These are phyloP conservation scores for Calamus simplicifolius DNA, from an alignment of 176 grass and related monocot species.

Conservation along the genomic window DNA sequence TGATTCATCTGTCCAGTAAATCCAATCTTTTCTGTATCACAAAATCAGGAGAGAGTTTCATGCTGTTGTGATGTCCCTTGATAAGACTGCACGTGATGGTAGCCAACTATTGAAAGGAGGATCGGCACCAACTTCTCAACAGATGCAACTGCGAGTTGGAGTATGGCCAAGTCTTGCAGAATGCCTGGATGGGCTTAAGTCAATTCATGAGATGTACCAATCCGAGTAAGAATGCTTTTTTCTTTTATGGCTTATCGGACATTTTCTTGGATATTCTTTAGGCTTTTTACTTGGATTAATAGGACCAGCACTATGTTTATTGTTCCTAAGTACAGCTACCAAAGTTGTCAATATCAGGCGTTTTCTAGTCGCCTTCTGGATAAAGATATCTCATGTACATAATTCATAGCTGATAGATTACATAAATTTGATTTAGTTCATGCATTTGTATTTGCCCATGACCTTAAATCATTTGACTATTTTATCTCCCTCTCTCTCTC, in stretches of 20 bases:
- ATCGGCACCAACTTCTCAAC: slow-evolving; percentile 31
- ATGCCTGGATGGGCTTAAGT: slow-evolving; percentile 59
- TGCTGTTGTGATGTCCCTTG: slow-evolving; percentile 41
- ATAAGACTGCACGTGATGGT: slow-evolving; percentile 47
- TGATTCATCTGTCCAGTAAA: not conserved
- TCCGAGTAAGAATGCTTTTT: slow-evolving; percentile 46
- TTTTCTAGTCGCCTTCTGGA: too few species aligned
- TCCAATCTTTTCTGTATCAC: slow-evolving; percentile 6
- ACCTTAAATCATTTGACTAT: too few species aligned
- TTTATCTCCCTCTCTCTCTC: too few species aligned
- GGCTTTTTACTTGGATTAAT: too few species aligned
- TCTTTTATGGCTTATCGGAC: not conserved
- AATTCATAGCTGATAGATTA: too few species aligned
- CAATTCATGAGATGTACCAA: slow-evolving; percentile 53
- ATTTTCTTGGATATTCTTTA: not conserved
- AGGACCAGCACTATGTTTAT: too few species aligned
- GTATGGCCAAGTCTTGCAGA: slow-evolving; percentile 53
- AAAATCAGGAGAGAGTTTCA: slow-evolving; percentile 59
- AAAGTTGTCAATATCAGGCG: too few species aligned
- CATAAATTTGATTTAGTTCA: too few species aligned
- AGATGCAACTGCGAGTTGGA: slow-evolving; percentile 66
- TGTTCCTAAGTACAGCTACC: too few species aligned
- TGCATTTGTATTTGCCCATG: too few species aligned
- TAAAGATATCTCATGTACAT: too few species aligned
- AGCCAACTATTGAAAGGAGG: slow-evolving; percentile 62